A percentile compares a stretch with the other conserved stretches of the same genome.
Conservation (phyloP, 768 basidiomycete species). For the Scleroderma citrinum region DNA sequence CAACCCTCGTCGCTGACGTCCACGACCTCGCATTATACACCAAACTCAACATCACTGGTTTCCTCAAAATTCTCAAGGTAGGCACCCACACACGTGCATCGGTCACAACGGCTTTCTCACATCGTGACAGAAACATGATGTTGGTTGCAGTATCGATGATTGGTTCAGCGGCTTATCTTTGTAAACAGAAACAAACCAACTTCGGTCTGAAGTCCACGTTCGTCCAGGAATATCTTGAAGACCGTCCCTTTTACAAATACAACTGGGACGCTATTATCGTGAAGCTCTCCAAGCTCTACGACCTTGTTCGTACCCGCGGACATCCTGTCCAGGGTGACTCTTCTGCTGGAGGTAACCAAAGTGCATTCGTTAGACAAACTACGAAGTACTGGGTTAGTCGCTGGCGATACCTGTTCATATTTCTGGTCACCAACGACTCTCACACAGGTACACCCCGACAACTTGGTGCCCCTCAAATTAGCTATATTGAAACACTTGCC, state of each 20-base stretch:
- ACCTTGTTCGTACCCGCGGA: slow-evolving; percentile 91
- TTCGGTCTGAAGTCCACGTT: slow-evolving; percentile 80
- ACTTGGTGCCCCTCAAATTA: slow-evolving; percentile 88
- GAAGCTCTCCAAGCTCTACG: slow-evolving; percentile 90
- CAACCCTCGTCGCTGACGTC: slow-evolving; percentile 87
- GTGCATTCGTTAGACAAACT: slow-evolving; percentile 96
- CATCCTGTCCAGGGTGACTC: slow-evolving; percentile 93
- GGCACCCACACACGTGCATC: slow-evolving; percentile 8
- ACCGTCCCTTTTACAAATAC: slow-evolving; percentile 93
- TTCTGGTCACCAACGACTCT: slow-evolving; percentile 5
- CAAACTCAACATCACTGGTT: slow-evolving; percentile 97
- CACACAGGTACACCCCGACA: slow-evolving; percentile 78
- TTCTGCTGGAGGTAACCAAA: slow-evolving; percentile 91
- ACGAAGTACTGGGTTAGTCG: slow-evolving; percentile 95
- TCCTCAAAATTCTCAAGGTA: slow-evolving; percentile 97
- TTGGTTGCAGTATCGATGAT: slow-evolving; percentile 28
- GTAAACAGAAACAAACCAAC: slow-evolving; percentile 83
- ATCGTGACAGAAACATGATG: slow-evolving; percentile 80
- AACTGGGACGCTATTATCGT: slow-evolving; percentile 96
- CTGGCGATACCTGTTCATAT: neutral
- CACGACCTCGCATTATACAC: slow-evolving; percentile 91
- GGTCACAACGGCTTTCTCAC: slow-evolving; percentile 5
- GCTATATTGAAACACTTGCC: slow-evolving; percentile 90
- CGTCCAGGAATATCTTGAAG: slow-evolving; percentile 86
- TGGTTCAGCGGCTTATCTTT: slow-evolving; percentile 6